A percentile compares a stretch with the other conserved stretches of the same genome.
Conservation (phyloP, 179 eudicot species). For the Nepenthes alata region DNA sequence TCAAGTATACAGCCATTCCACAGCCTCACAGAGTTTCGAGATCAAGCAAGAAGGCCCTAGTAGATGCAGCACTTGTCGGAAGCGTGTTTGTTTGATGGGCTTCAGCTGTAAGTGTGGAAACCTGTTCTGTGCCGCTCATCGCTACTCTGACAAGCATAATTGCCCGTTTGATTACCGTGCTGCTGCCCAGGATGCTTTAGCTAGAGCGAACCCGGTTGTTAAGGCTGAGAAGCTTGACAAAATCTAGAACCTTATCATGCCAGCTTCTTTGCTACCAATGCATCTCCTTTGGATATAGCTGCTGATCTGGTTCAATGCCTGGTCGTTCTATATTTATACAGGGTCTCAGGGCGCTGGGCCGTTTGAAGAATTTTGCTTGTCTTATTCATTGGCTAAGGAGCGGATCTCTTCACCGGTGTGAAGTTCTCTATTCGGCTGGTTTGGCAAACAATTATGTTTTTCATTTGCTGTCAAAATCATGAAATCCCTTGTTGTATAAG, state of each 20-base stretch:
- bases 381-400: constrained; percentile 12
- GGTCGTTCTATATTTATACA: constrained; percentile 2
- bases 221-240: constrained; percentile 73
- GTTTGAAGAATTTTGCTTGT: constrained; percentile 7
- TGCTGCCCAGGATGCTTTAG: constrained; percentile 52
- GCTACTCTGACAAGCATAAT: constrained; percentile 70
- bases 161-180: constrained; percentile 52
- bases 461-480: too few species aligned
- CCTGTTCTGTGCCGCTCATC: constrained; percentile 52
- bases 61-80: constrained; percentile 47
- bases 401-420: constrained; percentile 13
- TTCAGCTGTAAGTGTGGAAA: constrained; percentile 63
- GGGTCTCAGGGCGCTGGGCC: constrained; percentile 11
- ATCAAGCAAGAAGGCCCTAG: constrained; percentile 42
- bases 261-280: constrained; percentile 4
- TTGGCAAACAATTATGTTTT: constrained; percentile 3
- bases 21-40: constrained; percentile 13
- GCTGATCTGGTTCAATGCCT: constrained; percentile 10
- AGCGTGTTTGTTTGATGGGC: constrained; percentile 66
- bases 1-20: constrained; percentile 15
- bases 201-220: constrained; percentile 59
- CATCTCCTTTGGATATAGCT: constrained; percentile 11
- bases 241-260: constrained; percentile 24
- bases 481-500: too few species aligned
- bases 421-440: constrained; percentile 17